Base-by-base conservation (phyloP, 1,284 basidiomycete genomes). In the Heterobasidion annosum region DNA sequence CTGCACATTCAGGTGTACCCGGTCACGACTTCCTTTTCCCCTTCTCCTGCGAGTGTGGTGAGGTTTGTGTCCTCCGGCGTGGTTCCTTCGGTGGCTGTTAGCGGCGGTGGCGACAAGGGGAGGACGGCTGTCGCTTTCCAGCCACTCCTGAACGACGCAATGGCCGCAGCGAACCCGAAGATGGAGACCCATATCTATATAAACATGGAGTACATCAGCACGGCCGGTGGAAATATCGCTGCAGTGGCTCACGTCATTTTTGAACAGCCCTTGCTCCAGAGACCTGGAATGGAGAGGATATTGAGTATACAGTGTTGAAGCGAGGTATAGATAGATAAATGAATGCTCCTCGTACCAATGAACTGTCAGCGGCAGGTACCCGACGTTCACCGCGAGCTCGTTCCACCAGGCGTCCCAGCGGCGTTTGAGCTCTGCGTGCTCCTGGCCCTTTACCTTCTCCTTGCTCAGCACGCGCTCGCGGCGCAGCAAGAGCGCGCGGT, bases 301-400 rank as follows among this genome's bases (percentile, higher is more conserved):
- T 34, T 34, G 55, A 35, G 16, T 15, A 34, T 13, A n/a, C 37
- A 49, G 33, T 48, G 52, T 8, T 50, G 50, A 54, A 51, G 42
- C n/a, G 13, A 16, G 47, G 52, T 40, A n/a, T 18, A 37, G 9
- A 50, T 15, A 8, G 32, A 25, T 18, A 18, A 18, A 18, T 18
- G 18, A 25, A 10, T 2, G 71, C 78, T 57, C 59, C 25, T 25
- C 25, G 1, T 25, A 90, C 91, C 90, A 93, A 66, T 94, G 92
- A 51, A 92, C 67, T 3, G 91, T 89, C 54, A 91, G 68, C 3
- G 91, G 92, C 43, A 93, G 69, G 65, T 92, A 88, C 34, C 82
- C 83, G 4, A 86, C 58, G 63, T 93, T 93, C 48, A 83, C 80
- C 50, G 88, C 70, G 25, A 89, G 65, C 60, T 93, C 88, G 56